Percentiles rank a stretch among this genome's conserved stretches.
Evolutionary conservation across 164 flowering plant genomes (phyloP).

Genomic region (Umbellularia californica): DNA sequence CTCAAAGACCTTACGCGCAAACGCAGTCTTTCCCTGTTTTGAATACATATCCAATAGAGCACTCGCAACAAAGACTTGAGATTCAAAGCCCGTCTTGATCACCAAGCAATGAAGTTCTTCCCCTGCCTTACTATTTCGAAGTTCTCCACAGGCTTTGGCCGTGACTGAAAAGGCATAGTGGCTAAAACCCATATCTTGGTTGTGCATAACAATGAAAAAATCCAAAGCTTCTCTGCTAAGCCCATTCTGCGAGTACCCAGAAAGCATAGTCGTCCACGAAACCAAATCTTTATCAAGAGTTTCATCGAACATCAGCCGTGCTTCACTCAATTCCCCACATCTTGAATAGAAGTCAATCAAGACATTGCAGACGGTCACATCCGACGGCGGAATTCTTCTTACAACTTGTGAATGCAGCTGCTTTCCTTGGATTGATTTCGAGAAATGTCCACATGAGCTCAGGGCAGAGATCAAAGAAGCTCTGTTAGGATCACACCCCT

Average conservation of each 20-base stretch:
- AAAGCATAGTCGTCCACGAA: conserved; percentile 23
- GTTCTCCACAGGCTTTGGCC: conserved; percentile 17
- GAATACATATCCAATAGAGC: conserved; percentile 20
- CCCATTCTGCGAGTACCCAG: conserved; percentile 22
- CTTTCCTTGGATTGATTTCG: conserved; percentile 8
- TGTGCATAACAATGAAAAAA: conserved; percentile 5
- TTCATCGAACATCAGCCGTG: conserved; percentile 13
- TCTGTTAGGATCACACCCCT: conserved; percentile 9
- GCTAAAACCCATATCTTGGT: conserved; percentile 17
- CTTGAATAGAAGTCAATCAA: conserved; percentile 13
- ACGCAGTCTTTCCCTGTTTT: conserved; percentile 5
- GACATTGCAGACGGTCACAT: conserved; percentile 17
- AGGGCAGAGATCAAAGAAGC: conserved; percentile 10
- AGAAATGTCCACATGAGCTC: conserved; percentile 7
- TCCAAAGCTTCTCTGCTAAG: conserved; percentile 10
- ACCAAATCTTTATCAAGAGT: conserved; percentile 20
- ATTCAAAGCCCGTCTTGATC: conserved; percentile 15
- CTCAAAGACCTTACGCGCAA: conserved; percentile 13
- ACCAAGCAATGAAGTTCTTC: conserved; percentile 16
- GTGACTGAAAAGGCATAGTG: conserved; percentile 13
- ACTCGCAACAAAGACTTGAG: conserved; percentile 15
- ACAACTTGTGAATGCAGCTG: conserved; percentile 17
- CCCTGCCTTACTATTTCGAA: conserved; percentile 8
- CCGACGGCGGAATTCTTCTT: conserved; percentile 10
- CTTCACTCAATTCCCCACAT: conserved; percentile 13